A percentile compares a stretch with the other conserved stretches of the same genome.
Conservation (phyloP, 768 basidiomycete species). For the Pulveroboletus sp. region DNA sequence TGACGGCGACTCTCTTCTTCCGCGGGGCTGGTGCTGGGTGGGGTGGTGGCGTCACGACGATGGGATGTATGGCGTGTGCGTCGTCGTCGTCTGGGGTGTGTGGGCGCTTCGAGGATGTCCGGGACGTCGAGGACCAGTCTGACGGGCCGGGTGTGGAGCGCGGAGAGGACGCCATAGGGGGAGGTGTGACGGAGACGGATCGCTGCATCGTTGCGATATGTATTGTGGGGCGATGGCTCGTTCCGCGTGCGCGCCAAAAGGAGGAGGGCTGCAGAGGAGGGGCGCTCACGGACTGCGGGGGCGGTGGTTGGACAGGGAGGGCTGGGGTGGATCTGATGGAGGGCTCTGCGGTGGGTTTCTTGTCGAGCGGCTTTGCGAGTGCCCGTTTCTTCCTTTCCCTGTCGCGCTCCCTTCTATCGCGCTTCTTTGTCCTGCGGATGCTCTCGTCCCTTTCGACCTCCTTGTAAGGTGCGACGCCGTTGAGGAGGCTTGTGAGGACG, state of each 20-base stretch:
- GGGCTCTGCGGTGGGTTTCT: constrained; percentile 20
- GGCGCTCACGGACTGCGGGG: constrained; percentile 27
- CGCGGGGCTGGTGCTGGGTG: constrained; percentile 38
- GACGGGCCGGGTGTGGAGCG: constrained; percentile 76
- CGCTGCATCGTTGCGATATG: constrained; percentile 68
- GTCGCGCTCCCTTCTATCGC: constrained; percentile 46
- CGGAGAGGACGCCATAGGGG: constrained; percentile 63
- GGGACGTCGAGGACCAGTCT: constrained; percentile 67
- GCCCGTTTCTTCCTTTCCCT: constrained; percentile 46
- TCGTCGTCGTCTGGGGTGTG: constrained; percentile 71
- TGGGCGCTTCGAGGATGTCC: constrained; percentile 78
- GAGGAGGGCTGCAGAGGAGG: constrained; percentile 40
- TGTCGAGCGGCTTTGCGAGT: constrained; percentile 35
- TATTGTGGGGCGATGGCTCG: constrained; percentile 51
- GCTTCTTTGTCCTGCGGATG: constrained; percentile 51
- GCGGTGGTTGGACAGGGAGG: constrained; percentile 13
- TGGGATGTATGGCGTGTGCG: constrained; percentile 35
- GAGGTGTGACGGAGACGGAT: constrained; percentile 73
- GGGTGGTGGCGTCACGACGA: constrained; percentile 18
- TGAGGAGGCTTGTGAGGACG: constrained; percentile 75
- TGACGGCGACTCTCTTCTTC: constrained; percentile 62
- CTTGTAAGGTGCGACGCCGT: constrained; percentile 68
- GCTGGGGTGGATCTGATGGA: constrained; percentile 15
- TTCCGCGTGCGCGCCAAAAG: constrained; percentile 61
- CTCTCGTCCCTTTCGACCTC: constrained; percentile 62